These are phyloP conservation scores for Clarkia xantiana DNA, from an alignment of 345 rosid genomes.

Conservation along the genomic window DNA sequence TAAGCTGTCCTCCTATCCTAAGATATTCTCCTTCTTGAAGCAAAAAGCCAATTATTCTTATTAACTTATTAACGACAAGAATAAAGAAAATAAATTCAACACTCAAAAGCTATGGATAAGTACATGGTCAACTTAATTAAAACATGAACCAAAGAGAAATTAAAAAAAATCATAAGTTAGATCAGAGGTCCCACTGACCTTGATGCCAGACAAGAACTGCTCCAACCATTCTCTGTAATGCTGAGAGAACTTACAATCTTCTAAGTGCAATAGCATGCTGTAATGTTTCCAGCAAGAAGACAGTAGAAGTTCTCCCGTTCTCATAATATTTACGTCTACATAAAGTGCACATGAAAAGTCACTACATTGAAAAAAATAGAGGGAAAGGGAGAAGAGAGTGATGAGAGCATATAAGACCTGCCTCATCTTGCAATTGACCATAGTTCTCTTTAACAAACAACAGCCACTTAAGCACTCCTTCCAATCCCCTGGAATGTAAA, in stretches of 20 bases:
- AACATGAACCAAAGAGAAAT: neutral
- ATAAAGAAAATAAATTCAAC: too few relatives aligned
- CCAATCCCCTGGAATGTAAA: conserved; percentile 70
- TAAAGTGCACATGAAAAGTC: conserved; percentile 5
- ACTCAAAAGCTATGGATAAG: too few relatives aligned
- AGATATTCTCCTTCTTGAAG: too few relatives aligned
- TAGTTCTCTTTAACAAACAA: conserved; percentile 35
- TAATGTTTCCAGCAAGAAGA: conserved; percentile 91
- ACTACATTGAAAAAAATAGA: conserved; percentile 8
- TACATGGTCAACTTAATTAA: too few relatives aligned
- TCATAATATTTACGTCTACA: conserved; percentile 23
- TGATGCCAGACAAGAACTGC: conserved; percentile 63
- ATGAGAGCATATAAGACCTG: conserved; percentile 36
- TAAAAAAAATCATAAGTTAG: neutral
- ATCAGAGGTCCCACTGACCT: conserved; percentile 29
- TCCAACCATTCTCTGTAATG: conserved; percentile 48
- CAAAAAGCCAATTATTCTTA: too few relatives aligned
- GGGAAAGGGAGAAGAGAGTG: conserved; percentile 13
- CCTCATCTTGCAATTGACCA: conserved; percentile 38
- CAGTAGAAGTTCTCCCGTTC: conserved; percentile 38
- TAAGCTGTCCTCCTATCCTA: too few relatives aligned
- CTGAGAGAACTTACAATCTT: conserved; percentile 48
- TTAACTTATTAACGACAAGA: too few relatives aligned
- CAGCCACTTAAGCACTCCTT: conserved; percentile 71
- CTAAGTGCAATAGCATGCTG: conserved; percentile 51